Conservation (phyloP, 225 moss, liverwort and hornwort genomes). For the Takakia lepidozioides region DNA sequence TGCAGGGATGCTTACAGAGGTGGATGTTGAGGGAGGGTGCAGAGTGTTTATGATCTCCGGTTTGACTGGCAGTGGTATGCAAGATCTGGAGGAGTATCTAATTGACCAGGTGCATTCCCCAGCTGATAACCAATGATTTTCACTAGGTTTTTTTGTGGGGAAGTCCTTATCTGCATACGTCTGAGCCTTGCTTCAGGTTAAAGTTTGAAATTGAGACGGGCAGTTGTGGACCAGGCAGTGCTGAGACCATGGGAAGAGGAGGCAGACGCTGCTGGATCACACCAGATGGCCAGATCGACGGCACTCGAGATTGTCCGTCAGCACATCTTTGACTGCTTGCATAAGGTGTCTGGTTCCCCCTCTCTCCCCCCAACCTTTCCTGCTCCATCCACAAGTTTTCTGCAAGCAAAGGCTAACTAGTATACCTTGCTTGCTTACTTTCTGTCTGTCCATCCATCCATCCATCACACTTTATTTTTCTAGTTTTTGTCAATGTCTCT, state of each 20-base stretch:
- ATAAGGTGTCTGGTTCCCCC: no score
- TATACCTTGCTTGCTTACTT: no score
- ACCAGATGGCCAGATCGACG: constrained; percentile 55
- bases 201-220: background rate
- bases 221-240: constrained; percentile 83
- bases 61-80: constrained; percentile 76
- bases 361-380: no score
- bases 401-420: no score
- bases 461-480: no score
- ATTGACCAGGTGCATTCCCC: constrained; percentile 46
- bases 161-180: no score
- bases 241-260: constrained; percentile 93
- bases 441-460: no score
- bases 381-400: no score
- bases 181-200: background rate
- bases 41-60: constrained; percentile 98
- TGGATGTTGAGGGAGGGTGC: constrained; percentile 4
- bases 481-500: no score
- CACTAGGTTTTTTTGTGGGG: background rate
- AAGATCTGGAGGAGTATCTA: constrained; percentile 69
- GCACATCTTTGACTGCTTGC: constrained; percentile 83
- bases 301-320: constrained; percentile 95
- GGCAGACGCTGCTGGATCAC: constrained; percentile 53
- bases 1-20: background rate
- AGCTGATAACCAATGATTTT: background rate